Evolutionary conservation across 495 filamentous ascomycete species (phyloP).

Genomic region (Apiosordaria backusii): DNA sequence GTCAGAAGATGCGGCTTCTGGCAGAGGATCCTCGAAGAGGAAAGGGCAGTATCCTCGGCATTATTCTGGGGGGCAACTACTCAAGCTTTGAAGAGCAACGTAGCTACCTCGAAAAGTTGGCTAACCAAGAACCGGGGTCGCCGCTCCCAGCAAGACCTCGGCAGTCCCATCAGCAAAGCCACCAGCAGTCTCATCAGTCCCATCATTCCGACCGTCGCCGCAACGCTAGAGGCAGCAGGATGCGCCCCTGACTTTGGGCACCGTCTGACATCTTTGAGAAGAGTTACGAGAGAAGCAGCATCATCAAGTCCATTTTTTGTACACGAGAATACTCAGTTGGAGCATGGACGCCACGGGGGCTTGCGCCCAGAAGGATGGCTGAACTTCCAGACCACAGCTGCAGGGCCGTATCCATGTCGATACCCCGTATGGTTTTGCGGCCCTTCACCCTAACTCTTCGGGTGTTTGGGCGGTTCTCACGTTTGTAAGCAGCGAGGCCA

Average conservation of each 20-base stretch:
- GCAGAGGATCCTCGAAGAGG: constrained; percentile 18
- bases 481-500: not conserved
- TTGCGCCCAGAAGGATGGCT: not conserved
- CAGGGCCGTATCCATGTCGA: not conserved
- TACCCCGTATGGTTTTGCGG: not conserved
- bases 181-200: not conserved
- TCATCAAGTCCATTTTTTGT: not conserved
- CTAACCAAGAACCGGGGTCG: not conserved
- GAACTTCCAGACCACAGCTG: not conserved
- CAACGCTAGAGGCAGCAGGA: not conserved
- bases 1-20: constrained; percentile 52
- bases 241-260: not conserved
- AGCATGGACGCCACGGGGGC: not conserved
- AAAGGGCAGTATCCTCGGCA: constrained; percentile 57
- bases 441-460: not conserved
- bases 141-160: not conserved
- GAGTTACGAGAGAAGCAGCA: not conserved
- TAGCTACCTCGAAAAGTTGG: constrained; percentile 35
- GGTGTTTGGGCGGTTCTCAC: not conserved
- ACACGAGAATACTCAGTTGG: not conserved
- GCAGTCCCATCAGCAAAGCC: not conserved
- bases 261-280: not conserved
- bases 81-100: constrained; percentile 63
- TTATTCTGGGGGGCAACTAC: constrained; percentile 70
- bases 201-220: not conserved